Percentiles rank a stretch among this genome's conserved stretches.
Evolutionary conservation across 1,284 basidiomycete species (phyloP).

Genomic region (Athelia sp.): DNA sequence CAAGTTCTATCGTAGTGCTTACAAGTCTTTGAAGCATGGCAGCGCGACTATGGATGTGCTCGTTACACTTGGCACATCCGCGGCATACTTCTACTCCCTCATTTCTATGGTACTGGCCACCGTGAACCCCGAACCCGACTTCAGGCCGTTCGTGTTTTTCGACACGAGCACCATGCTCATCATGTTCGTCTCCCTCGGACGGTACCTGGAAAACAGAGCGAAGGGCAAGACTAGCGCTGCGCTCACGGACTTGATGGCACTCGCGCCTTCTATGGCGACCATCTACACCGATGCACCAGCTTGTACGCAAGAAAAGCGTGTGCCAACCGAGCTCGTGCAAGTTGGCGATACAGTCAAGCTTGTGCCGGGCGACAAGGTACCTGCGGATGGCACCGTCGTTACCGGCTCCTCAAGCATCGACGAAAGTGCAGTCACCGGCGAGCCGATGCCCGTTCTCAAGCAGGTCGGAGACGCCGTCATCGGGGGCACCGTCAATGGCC

Average conservation of each 20-base stretch:
- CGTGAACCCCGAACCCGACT: conserved; percentile 60
- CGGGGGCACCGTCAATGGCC: conserved; percentile 95
- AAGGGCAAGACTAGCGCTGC: conserved; percentile 98
- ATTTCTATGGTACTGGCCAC: conserved; percentile 65
- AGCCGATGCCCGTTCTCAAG: conserved; percentile 89
- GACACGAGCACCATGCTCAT: conserved; percentile 99
- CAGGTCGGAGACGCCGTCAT: conserved; percentile 81
- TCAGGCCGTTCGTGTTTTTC: conserved; percentile 89
- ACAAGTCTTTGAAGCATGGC: conserved; percentile 86
- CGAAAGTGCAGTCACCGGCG: conserved; percentile 97
- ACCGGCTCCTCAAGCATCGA: conserved; percentile 87
- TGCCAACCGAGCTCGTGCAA: conserved; percentile 93
- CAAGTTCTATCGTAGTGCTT: conserved; percentile 88
- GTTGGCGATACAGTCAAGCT: conserved; percentile 93
- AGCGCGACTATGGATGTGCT: conserved; percentile 97
- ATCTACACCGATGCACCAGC: conserved; percentile 85
- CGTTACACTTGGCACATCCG: conserved; percentile 91
- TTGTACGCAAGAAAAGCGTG: conserved; percentile 82
- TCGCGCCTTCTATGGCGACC: conserved; percentile 91
- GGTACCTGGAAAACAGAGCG: conserved; percentile 94
- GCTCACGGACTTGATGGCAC: conserved; percentile 91
- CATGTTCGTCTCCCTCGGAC: conserved; percentile 93
- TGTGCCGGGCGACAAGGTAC: conserved; percentile 94
- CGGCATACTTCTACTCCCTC: conserved; percentile 90
- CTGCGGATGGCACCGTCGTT: conserved; percentile 91